Evolutionary conservation across 495 filamentous ascomycete species (phyloP).

Genomic region (Poronia punctata): DNA sequence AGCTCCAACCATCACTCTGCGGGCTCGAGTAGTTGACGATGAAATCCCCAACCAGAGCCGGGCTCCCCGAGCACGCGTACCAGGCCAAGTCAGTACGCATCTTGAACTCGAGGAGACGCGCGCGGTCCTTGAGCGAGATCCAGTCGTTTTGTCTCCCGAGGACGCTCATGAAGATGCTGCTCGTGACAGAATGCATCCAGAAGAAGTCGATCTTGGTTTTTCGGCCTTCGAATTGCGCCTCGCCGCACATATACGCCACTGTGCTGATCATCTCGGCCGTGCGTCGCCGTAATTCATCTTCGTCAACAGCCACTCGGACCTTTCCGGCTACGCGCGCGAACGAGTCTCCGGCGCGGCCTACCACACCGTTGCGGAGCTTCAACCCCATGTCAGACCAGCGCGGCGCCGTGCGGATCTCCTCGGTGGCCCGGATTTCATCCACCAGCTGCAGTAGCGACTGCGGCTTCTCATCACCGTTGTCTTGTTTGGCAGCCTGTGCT

Average conservation of each 20-base stretch:
- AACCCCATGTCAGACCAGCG: constrained; percentile 10
- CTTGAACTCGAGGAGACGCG: constrained; percentile 32
- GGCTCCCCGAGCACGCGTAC: constrained; percentile 25
- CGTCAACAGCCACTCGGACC: constrained; percentile 13
- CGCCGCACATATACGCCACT: constrained; percentile 19
- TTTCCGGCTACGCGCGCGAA: constrained; percentile 18
- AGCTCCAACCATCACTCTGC: constrained; percentile 18
- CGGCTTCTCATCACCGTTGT: constrained; percentile 39
- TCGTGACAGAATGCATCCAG: constrained; percentile 34
- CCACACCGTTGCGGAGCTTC: constrained; percentile 20
- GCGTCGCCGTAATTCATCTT: constrained; percentile 14
- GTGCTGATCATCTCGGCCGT: constrained; percentile 28
- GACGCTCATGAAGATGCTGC: constrained; percentile 24
- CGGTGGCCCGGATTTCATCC: constrained; percentile 15
- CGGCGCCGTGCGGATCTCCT: constrained; percentile 12
- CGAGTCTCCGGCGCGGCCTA: constrained; percentile 20
- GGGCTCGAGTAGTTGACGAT: constrained; percentile 12
- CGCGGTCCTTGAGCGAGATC: constrained; percentile 24
- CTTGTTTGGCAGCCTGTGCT: background rate
- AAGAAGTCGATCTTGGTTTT: constrained; percentile 35
- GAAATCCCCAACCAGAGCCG: constrained; percentile 11
- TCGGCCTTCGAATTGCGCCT: constrained; percentile 24
- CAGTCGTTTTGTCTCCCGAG: constrained; percentile 19
- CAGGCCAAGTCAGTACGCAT: constrained; percentile 28
- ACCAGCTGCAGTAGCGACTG: constrained; percentile 12